Evolutionary conservation across 2,329 filamentous ascomycete genomes (phyloP).

Genomic region (Ophiostoma piceae): DNA sequence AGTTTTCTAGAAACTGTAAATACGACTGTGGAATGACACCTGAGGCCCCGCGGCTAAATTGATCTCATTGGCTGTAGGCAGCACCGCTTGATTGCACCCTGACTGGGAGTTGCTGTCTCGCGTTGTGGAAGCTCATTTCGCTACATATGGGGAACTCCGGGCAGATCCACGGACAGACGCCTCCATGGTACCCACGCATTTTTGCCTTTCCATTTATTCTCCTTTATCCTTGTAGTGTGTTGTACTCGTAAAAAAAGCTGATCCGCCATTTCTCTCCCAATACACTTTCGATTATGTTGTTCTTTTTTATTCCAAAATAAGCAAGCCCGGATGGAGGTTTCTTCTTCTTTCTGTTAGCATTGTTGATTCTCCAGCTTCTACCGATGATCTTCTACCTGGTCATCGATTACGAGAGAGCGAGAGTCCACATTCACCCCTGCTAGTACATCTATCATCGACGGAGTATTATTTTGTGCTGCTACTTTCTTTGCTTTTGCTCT

Average conservation of each 20-base stretch:
- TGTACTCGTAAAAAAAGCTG: neutral
- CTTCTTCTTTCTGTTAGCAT: neutral
- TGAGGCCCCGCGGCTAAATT: neutral
- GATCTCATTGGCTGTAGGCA: neutral
- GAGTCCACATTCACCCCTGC: neutral
- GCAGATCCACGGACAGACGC: conserved; percentile 23
- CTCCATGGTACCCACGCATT: neutral
- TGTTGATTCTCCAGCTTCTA: neutral
- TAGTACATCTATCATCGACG: neutral
- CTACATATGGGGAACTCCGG: conserved; percentile 29
- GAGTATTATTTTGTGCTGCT: neutral
- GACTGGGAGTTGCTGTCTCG: conserved; percentile 18
- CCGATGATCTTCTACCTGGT: neutral
- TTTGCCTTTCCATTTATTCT: neutral
- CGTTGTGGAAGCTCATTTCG: conserved; percentile 29
- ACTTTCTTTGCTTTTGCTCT: neutral
- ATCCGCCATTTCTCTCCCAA: neutral
- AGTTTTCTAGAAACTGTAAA: neutral
- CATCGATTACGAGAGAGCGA: neutral
- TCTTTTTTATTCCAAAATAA: neutral
- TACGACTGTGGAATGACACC: neutral
- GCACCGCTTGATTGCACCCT: neutral
- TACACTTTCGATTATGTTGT: neutral
- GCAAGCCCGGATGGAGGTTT: neutral
- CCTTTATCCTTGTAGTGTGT: neutral